Base-by-base conservation (phyloP, 306 rosid genomes). In the Ormosia semicastrata region DNA sequence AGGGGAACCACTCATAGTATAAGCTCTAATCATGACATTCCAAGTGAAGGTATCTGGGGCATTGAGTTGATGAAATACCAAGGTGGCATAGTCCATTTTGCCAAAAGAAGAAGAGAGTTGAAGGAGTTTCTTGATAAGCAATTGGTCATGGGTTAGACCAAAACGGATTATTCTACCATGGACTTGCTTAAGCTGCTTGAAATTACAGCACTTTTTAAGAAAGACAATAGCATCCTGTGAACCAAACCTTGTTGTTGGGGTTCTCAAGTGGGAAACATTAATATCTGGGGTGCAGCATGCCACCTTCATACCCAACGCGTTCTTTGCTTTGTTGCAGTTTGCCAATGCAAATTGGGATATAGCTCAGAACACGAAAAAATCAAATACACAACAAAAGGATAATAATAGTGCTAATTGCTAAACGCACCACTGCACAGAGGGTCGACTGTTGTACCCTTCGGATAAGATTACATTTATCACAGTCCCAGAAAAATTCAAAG, bases 11-110 rank as follows among this genome's bases (percentile, higher is more conserved):
- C 73, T 29, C 30, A 73, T 59, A 30, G 85, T 84, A 50, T 62
- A 87, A 36, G 89, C 80, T 73, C 89, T 87, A 30, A 90, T 90
- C 86, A 92, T 86, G 34, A 92, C 80, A 84, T 92, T 92, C 91
- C 97, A 92, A 59, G 97, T 87, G 79, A 92, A 89, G 7, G 86
- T 85, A 72, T 73, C 90, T 8, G 87, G 92, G 44, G 60, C 7
- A 47, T 71, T 80, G 49, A 89, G 78, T 66, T 90, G 90, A 75
- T 85, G 76, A 76, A 90, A 92, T 8, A 92, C 67, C 11, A 85
- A 11, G 73, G 81, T 49, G 65, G 93, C 92, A 80, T 89, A 87
- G 17, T 82, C 66, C 78, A 85, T 17, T 79, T 87, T 74, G 64
- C 89, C 88, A 76, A 77, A 83, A 14, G 90, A 81, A 49, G 90